Percentiles rank a stretch among this genome's conserved stretches.
phyloP scores from a whole-genome alignment of 768 basidiomycete genomes.

The Boletus vermiculosoides region DNA sequence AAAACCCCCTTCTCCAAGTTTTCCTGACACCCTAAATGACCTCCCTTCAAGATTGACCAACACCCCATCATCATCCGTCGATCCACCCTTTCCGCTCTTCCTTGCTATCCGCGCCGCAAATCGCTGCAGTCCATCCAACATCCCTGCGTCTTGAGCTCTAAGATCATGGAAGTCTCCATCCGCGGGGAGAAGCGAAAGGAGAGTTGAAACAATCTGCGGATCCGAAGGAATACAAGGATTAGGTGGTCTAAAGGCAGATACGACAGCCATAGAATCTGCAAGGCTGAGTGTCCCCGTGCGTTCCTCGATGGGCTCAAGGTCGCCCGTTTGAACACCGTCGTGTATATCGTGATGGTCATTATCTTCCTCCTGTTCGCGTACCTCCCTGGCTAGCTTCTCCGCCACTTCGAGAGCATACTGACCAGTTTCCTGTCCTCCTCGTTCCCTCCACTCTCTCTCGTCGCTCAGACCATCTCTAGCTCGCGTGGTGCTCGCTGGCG shows the following conservation, averaged over 20 bases:
- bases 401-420: conserved; percentile 54
- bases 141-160: conserved; percentile 49
- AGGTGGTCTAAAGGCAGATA: conserved; percentile 65
- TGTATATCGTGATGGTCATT: conserved; percentile 8
- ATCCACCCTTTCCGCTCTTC: conserved; percentile 34
- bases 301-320: conserved; percentile 47
- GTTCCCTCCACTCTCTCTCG: conserved; percentile 20
- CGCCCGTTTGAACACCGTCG: conserved; percentile 5
- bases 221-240: conserved; percentile 92
- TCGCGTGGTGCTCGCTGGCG: conserved; percentile 47
- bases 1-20: conserved; percentile 96
- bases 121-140: conserved; percentile 71
- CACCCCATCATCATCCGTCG: conserved; percentile 41
- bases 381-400: conserved; percentile 55
- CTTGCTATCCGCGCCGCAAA: conserved; percentile 51
- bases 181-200: conserved; percentile 62
- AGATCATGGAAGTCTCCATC: conserved; percentile 65
- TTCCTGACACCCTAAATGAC: conserved; percentile 71
- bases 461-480: conserved; percentile 35
- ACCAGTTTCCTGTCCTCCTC: conserved; percentile 31
- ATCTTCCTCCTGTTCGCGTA: conserved; percentile 27
- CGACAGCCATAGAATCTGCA: conserved; percentile 58
- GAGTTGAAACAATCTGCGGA: conserved; percentile 53
- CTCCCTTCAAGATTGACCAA: conserved; percentile 61
- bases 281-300: conserved; percentile 64